Evolutionary conservation across 495 filamentous ascomycete species (phyloP).

Genomic region (Annulohypoxylon nitens): DNA sequence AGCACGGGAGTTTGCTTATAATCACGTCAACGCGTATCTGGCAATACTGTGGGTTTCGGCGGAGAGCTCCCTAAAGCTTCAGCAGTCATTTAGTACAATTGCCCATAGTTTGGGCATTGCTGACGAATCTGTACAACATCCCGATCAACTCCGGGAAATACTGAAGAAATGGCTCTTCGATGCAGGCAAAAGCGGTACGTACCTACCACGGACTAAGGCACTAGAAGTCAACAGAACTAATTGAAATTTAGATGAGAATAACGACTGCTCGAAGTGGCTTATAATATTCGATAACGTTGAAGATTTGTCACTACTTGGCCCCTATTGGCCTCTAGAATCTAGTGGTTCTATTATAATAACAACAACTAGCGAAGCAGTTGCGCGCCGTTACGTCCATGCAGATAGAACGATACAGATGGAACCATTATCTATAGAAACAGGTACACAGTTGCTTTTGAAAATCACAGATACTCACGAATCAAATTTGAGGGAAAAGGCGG

Average conservation of each 20-base stretch:
- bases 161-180: neutral
- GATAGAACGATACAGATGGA: neutral
- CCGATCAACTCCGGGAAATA: neutral
- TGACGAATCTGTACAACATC: slow-evolving; percentile 1
- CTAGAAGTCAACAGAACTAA: neutral
- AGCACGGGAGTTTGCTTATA: slow-evolving; percentile 7
- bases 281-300: slow-evolving; percentile 11
- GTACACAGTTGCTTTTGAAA: slow-evolving; percentile 3
- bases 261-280: neutral
- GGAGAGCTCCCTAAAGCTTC: neutral
- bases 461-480: neutral
- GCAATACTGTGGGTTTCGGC: slow-evolving; percentile 5
- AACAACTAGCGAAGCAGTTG: neutral
- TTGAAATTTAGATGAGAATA: neutral
- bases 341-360: slow-evolving; percentile 7
- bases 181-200: neutral
- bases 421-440: neutral
- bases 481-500: neutral
- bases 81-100: neutral
- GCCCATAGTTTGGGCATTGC: neutral
- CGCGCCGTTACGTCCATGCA: neutral
- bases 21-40: slow-evolving; percentile 3
- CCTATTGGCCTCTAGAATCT: slow-evolving; percentile 2
- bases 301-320: neutral
- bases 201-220: neutral